Conservation (phyloP, 139 green algal genomes). For the Raphidocelis subcapitata region DNA sequence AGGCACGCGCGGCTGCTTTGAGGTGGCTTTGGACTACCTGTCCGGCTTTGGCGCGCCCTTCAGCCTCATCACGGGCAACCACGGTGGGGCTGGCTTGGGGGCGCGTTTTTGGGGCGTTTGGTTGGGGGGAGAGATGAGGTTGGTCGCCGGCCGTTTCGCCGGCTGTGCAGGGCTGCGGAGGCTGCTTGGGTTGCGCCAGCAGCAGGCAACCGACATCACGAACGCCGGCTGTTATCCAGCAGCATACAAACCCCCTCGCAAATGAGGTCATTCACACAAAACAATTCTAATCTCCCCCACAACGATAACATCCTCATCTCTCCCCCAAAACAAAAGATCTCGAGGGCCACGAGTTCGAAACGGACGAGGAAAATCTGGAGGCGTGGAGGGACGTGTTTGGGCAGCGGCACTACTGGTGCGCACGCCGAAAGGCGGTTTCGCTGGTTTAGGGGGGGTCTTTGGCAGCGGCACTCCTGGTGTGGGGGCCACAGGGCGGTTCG, state of each 20-base stretch:
- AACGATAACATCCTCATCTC: neutral
- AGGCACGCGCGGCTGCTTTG: slow-evolving; percentile 65
- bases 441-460: neutral
- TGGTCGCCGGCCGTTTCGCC: too few species aligned
- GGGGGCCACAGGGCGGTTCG: too few species aligned
- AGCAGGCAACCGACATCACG: too few species aligned
- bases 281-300: too few species aligned
- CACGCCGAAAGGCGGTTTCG: neutral
- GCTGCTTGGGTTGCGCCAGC: too few species aligned
- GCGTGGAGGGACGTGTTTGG: slow-evolving; percentile 61
- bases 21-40: slow-evolving; percentile 50
- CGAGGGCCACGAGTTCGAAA: slow-evolving; percentile 74
- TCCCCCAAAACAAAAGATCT: slow-evolving; percentile 8
- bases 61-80: slow-evolving; percentile 69
- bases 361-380: slow-evolving; percentile 70
- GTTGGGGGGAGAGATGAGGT: too few species aligned
- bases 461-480: too few species aligned
- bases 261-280: too few species aligned
- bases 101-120: too few species aligned
- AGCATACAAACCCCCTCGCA: too few species aligned
- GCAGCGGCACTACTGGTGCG: slow-evolving; percentile 67
- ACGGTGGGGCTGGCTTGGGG: slow-evolving; percentile 39
- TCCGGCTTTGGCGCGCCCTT: slow-evolving; percentile 48
- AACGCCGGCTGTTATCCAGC: too few species aligned
- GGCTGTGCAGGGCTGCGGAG: too few species aligned